Evolutionary conservation across 345 rosid genomes (phyloP).

Genomic region (Nasturtium officinale): DNA sequence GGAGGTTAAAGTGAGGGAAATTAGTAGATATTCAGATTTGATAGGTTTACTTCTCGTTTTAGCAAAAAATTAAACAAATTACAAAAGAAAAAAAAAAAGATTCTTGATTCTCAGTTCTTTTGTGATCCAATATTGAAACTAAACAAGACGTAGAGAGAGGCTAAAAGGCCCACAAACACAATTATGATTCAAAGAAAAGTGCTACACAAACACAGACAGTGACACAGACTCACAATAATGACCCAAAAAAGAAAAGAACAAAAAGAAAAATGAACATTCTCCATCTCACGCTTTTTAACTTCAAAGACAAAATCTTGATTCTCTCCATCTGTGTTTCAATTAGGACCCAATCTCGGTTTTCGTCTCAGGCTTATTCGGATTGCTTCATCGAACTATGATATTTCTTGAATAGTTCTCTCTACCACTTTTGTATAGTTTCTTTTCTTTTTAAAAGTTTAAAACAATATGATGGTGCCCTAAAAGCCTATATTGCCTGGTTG

Average conservation of each 20-base stretch:
- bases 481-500: background rate
- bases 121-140: constrained; percentile 30
- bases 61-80: background rate
- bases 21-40: background rate
- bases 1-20: background rate
- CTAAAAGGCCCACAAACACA: constrained; percentile 33
- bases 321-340: background rate
- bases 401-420: background rate
- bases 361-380: background rate
- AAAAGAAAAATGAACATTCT: constrained; percentile 20
- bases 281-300: constrained; percentile 19
- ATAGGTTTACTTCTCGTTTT: constrained; percentile 1
- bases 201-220: constrained; percentile 34
- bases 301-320: constrained; percentile 11
- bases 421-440: background rate
- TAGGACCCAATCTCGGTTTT: background rate
- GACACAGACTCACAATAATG: no score
- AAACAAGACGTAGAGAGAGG: constrained; percentile 27
- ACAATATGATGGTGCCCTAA: background rate
- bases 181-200: constrained; percentile 41
- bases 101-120: constrained; percentile 23
- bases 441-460: background rate
- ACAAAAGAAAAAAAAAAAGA: background rate
- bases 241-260: constrained; percentile 26
- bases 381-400: background rate